Percentiles rank a stretch among this genome's conserved stretches.
phyloP scores from a whole-genome alignment of 345 rosid genomes.

The Excoecaria cochinchinensis region DNA sequence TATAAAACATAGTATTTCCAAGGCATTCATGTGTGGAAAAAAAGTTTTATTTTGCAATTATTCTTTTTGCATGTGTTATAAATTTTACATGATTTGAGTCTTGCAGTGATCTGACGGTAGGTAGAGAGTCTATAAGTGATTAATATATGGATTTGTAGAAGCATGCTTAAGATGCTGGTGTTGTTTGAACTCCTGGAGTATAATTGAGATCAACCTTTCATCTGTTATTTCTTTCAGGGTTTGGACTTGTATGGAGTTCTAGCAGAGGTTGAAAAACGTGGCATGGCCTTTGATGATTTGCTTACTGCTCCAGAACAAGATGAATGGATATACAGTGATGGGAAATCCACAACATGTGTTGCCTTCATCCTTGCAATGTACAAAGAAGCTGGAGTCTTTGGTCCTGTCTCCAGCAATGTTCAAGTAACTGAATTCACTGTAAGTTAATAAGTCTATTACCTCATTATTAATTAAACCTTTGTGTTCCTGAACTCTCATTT shows the following conservation, averaged over 20 bases:
- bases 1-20: too few species aligned
- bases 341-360: conserved; percentile 91
- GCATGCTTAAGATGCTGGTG: neutral
- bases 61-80: too few species aligned
- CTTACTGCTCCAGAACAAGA: conserved; percentile 89
- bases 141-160: neutral
- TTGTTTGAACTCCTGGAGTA: neutral
- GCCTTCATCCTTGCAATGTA: conserved; percentile 94
- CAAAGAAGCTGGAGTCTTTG: conserved; percentile 86
- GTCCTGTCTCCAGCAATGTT: conserved; percentile 58
- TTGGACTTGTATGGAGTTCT: conserved; percentile 74
- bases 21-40: too few species aligned
- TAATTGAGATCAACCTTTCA: neutral
- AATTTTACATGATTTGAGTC: neutral
- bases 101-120: neutral
- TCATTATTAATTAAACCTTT: neutral
- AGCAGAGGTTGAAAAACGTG: conserved; percentile 76
- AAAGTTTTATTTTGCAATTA: too few species aligned
- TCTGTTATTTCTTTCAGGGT: conserved; percentile 41
- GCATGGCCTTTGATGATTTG: conserved; percentile 74
- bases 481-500: neutral
- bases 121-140: neutral
- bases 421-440: conserved; percentile 98
- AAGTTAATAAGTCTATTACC: conserved; percentile 23
- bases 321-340: conserved; percentile 96